A percentile compares a stretch with the other conserved stretches of the same genome.
phyloP scores from a whole-genome alignment of 345 rosid genomes.

The Brassica cretica region DNA sequence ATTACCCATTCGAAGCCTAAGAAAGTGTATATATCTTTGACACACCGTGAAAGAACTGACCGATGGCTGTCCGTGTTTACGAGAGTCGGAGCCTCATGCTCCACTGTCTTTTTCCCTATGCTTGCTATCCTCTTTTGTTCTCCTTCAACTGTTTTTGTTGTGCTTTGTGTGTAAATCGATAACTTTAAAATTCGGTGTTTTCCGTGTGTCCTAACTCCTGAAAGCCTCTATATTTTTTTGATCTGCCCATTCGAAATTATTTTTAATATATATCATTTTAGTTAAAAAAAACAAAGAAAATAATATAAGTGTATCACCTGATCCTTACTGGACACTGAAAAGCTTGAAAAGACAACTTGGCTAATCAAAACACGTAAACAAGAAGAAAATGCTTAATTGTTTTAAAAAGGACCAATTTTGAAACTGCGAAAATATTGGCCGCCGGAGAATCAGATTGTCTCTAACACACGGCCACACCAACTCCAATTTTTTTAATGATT shows the following conservation, averaged over 20 bases:
- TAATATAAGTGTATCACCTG: neutral
- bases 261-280: too few species aligned
- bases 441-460: neutral
- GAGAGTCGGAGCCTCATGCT: neutral
- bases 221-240: neutral
- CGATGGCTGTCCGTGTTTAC: neutral
- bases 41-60: neutral
- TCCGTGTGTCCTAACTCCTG: neutral
- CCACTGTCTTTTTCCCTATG: neutral
- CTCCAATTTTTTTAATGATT: neutral
- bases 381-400: neutral
- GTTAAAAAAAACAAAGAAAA: neutral
- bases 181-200: neutral
- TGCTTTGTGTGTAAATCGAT: neutral
- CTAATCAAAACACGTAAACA: too few species aligned
- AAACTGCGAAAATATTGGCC: neutral
- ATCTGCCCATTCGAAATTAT: neutral
- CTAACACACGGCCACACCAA: neutral
- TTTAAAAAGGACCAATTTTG: neutral
- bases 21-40: too few species aligned
- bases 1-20: too few species aligned
- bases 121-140: too few species aligned
- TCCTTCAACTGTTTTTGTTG: too few species aligned
- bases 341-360: too few species aligned
- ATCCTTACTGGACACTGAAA: slow-evolving; percentile 14